Conservation (phyloP, 129 eudicot species). For the Calendula officinalis region DNA sequence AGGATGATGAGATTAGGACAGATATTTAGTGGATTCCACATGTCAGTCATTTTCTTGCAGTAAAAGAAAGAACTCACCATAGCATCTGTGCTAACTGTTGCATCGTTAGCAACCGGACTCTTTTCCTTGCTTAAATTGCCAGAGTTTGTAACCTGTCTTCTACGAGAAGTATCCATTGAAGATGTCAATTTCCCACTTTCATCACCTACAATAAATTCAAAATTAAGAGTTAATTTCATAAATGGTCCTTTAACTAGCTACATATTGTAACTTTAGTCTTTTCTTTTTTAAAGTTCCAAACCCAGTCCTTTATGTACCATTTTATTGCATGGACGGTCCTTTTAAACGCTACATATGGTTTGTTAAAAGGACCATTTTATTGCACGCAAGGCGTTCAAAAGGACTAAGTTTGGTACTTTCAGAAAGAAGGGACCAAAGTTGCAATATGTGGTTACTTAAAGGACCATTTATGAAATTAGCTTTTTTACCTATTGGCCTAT, state of each 20-base stretch:
- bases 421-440: neutral
- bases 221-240: neutral
- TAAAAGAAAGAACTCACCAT: slow-evolving; percentile 40
- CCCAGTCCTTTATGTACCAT: too few relatives aligned
- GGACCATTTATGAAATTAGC: too few relatives aligned
- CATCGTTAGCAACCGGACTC: slow-evolving; percentile 68
- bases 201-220: slow-evolving; percentile 47
- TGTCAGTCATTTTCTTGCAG: neutral
- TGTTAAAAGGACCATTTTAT: too few relatives aligned
- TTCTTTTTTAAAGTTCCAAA: too few relatives aligned
- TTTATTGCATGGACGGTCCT: too few relatives aligned
- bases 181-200: slow-evolving; percentile 55
- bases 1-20: too few relatives aligned
- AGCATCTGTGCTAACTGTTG: slow-evolving; percentile 60
- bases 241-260: too few relatives aligned
- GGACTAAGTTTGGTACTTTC: too few relatives aligned
- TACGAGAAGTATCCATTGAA: slow-evolving; percentile 59
- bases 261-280: too few relatives aligned
- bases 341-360: too few relatives aligned
- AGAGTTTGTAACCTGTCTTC: slow-evolving; percentile 46
- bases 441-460: neutral
- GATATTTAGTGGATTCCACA: too few relatives aligned
- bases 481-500: slow-evolving; percentile 48
- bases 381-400: too few relatives aligned
- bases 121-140: slow-evolving; percentile 59